phyloP scores from a whole-genome alignment of 805 yeast species.

The Suhomyces kilbournensis region DNA sequence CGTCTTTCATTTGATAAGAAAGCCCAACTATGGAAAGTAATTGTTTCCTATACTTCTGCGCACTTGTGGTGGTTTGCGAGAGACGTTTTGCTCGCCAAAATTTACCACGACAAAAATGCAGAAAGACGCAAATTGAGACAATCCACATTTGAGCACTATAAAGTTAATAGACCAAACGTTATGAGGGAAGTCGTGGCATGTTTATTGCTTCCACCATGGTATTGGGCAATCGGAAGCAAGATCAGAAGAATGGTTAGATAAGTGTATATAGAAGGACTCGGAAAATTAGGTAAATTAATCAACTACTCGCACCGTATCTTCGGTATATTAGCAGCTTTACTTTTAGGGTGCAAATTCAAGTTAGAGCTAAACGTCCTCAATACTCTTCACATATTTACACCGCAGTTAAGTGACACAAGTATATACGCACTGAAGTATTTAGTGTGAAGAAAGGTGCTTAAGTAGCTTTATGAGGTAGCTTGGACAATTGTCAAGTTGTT shows the following conservation, averaged over 20 bases:
- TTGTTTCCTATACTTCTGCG: constrained; percentile 15
- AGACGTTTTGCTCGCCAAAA: constrained; percentile 12
- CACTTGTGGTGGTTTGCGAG: constrained; percentile 35
- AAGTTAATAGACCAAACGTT: constrained; percentile 10
- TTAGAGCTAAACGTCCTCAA: too few relatives aligned
- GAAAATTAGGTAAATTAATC: neutral
- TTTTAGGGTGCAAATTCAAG: too few relatives aligned
- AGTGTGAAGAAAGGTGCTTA: too few relatives aligned
- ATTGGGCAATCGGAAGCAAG: constrained; percentile 17
- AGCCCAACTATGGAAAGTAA: constrained; percentile 7
- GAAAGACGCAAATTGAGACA: constrained; percentile 12
- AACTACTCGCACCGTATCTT: too few relatives aligned
- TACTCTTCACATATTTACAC: too few relatives aligned
- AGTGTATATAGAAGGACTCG: neutral
- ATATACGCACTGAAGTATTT: too few relatives aligned
- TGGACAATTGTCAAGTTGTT: too few relatives aligned
- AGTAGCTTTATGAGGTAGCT: too few relatives aligned
- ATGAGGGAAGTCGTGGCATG: constrained; percentile 9
- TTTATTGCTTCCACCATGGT: constrained; percentile 34
- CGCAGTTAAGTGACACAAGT: too few relatives aligned
- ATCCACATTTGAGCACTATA: constrained; percentile 10
- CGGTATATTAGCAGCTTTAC: too few relatives aligned
- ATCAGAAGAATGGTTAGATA: neutral
- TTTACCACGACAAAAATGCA: constrained; percentile 17
- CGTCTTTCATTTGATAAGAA: neutral